Conservation (phyloP, 2,329 filamentous ascomycete genomes). For the Neocatenulostroma microsporum region DNA sequence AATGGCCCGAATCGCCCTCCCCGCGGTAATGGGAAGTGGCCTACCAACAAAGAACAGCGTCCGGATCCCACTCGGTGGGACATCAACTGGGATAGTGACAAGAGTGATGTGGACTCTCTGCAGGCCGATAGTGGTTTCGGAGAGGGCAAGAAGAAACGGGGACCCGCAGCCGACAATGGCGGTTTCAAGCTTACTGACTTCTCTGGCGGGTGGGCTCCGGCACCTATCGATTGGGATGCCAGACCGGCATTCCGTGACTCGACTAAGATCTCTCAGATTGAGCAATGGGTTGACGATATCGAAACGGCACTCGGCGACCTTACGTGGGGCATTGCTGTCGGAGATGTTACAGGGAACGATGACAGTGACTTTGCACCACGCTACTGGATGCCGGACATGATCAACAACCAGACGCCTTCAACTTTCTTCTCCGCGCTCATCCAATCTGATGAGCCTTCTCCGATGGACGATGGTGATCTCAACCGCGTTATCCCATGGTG, state of each 20-base stretch:
- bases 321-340: not conserved
- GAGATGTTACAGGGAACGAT: constrained; percentile 3
- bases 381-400: constrained; percentile 24
- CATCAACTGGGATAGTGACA: constrained; percentile 11
- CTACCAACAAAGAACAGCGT: too few relatives aligned
- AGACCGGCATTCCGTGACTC: constrained; percentile 22
- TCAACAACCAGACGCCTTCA: constrained; percentile 15
- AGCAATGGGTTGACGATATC: constrained; percentile 20
- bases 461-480: constrained; percentile 22
- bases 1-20: too few relatives aligned
- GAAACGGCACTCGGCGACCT: not conserved
- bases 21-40: too few relatives aligned
- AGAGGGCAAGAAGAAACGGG: constrained; percentile 9
- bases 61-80: constrained; percentile 16
- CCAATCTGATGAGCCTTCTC: constrained; percentile 12
- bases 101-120: constrained; percentile 10
- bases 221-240: constrained; percentile 41
- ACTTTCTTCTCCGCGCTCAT: constrained; percentile 25
- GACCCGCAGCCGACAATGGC: not conserved
- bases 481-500: constrained; percentile 26
- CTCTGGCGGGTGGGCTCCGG: constrained; percentile 39
- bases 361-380: constrained; percentile 21
- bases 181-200: constrained; percentile 30
- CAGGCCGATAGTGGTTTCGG: constrained; percentile 14
- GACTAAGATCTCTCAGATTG: constrained; percentile 20